Evolutionary conservation across 192 early-diverging fungal species (phyloP).

Genomic region (Coemansia sp.): DNA sequence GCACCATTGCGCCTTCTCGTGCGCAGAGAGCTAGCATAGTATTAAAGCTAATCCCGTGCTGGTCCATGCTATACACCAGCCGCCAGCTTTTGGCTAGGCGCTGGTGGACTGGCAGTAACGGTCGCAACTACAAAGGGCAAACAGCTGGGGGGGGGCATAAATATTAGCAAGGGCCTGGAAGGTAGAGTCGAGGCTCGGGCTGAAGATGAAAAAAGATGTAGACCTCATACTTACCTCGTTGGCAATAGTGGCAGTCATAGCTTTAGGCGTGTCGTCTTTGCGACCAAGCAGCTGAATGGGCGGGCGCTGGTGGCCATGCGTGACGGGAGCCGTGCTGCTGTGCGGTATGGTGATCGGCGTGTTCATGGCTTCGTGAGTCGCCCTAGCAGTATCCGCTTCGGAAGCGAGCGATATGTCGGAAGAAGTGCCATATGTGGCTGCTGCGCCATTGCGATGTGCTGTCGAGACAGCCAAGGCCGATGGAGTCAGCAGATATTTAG

Average conservation of each 20-base stretch:
- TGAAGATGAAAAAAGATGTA: neutral
- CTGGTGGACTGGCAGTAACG: conserved; percentile 71
- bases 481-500: neutral
- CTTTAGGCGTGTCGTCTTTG: conserved; percentile 38
- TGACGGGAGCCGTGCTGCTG: neutral
- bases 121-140: conserved; percentile 62
- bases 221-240: conserved; percentile 6
- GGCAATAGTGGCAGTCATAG: conserved; percentile 39
- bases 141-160: neutral
- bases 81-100: conserved; percentile 74
- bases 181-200: neutral
- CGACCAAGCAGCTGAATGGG: conserved; percentile 36
- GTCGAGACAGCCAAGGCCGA: neutral
- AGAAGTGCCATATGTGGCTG: neutral
- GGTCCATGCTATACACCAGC: conserved; percentile 87
- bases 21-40: conserved; percentile 72
- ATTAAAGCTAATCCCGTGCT: conserved; percentile 87
- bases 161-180: neutral
- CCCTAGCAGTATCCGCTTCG: conserved; percentile 10
- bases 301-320: conserved; percentile 3
- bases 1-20: conserved; percentile 64
- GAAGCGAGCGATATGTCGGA: neutral
- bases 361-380: conserved; percentile 31
- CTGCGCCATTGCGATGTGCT: neutral
- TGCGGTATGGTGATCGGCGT: conserved; percentile 18